Base-by-base conservation (phyloP, 805 yeast genomes). In the Maudiozyma barnettii region DNA sequence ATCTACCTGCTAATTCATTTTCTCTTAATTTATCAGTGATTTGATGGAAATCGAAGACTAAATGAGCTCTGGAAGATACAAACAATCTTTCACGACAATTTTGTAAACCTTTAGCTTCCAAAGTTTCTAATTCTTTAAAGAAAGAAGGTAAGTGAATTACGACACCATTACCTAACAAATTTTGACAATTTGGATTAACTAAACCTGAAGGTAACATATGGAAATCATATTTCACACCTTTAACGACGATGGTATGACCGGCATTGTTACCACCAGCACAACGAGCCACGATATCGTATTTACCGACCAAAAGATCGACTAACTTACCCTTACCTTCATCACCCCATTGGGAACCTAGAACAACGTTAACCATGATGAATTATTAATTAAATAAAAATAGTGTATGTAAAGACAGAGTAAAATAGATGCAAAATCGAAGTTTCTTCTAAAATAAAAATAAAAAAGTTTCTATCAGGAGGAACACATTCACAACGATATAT, bases 231-330 rank as follows among this genome's bases (percentile, higher is more conserved):
- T 89, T 91, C 60, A 76, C 76, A 41, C 81, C 83, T 51, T 81
- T 81, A 45, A 89, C 99, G 43, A 93, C 97, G 61, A 93, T 93
- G 40, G 99, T 93, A 68, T 93, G 99, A 33, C 99, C 99, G 26
- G 99, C 99, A 65, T 93, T 93, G 75, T 93, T 93, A 63, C 99
- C 99, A 69, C 99, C 99, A 65, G 84, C 90, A 71, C 98, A 91
- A 67, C 99, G 79, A 26, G 98, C 97, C 67, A 97, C 95, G 39
- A 93, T 91, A 57, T 93, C 98, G 59, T 93, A 84, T 56, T 87
- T 81, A 61, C 91, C 98, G 70, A 98, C 95, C 45, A 93, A 76
- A 48, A 93, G 74, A 66, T 93, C 99, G 44, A 93, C 99, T 49
- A 93, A 77, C 70, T 93, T 93, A 49, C 99, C 99, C 67, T 93